A percentile compares a stretch with the other conserved stretches of the same genome.
Conservation (phyloP, 2,329 filamentous ascomycete species). For the Alternaria arbusti region DNA sequence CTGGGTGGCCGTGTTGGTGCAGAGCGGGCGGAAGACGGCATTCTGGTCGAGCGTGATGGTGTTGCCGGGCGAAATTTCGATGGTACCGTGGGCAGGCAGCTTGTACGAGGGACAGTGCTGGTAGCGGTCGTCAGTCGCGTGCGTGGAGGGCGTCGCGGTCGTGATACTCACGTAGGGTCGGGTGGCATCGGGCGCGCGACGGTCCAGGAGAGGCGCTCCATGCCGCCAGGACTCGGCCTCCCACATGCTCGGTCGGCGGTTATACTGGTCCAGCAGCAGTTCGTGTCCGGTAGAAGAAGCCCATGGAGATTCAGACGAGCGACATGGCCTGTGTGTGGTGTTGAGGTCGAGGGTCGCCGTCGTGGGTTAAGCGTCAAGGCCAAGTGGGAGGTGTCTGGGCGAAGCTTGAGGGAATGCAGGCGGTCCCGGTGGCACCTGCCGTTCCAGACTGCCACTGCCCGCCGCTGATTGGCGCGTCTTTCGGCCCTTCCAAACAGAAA, state of each 20-base stretch:
- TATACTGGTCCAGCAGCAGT: constrained; percentile 47
- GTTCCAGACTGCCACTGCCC: constrained; percentile 6
- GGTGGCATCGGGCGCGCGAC: constrained; percentile 35
- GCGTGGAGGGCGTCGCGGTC: neutral
- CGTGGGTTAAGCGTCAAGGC: constrained; percentile 30
- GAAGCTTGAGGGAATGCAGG: constrained; percentile 17
- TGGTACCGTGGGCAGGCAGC: constrained; percentile 64
- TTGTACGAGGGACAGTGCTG: constrained; percentile 68
- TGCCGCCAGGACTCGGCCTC: constrained; percentile 32
- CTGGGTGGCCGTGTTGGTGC: constrained; percentile 50
- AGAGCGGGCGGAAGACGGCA: constrained; percentile 66
- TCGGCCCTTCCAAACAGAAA: constrained; percentile 9
- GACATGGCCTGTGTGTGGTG: constrained; percentile 21
- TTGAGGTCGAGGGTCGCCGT: constrained; percentile 13
- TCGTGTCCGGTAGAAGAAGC: constrained; percentile 25
- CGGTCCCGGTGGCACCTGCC: constrained; percentile 20
- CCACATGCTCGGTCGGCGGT: constrained; percentile 38
- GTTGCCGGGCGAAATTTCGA: constrained; percentile 60
- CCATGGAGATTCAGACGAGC: constrained; percentile 36
- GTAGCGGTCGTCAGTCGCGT: constrained; percentile 29
- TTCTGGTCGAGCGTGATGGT: constrained; percentile 65
- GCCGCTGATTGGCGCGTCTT: neutral
- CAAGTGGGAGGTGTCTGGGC: constrained; percentile 32
- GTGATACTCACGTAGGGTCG: constrained; percentile 39
- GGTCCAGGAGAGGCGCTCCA: constrained; percentile 28